phyloP scores from a whole-genome alignment of 768 basidiomycete species.

The Phlebiopsis flavidoalba region DNA sequence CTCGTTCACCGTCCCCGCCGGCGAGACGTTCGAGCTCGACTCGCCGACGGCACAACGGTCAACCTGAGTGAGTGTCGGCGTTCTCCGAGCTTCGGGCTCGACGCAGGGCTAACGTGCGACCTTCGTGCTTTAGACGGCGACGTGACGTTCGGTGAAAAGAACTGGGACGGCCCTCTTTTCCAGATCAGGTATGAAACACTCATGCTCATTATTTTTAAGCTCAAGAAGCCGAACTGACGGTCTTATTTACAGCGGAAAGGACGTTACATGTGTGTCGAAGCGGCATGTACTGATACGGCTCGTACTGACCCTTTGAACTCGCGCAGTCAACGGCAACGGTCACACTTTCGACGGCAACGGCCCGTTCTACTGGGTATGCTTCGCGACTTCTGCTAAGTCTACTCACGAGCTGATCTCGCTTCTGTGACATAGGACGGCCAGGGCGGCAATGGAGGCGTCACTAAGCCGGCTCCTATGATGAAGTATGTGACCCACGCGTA shows the following conservation, averaged over 20 bases:
- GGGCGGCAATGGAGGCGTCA: constrained; percentile 26
- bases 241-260: constrained; percentile 32
- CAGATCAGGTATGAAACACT: constrained; percentile 34
- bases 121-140: constrained; percentile 42
- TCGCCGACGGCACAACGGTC: constrained; percentile 48
- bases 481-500: constrained; percentile 18
- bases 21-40: constrained; percentile 41
- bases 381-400: background rate
- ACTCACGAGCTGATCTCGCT: background rate
- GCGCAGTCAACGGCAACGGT: constrained; percentile 35
- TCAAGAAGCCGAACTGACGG: background rate
- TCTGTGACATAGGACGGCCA: constrained; percentile 21
- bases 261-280: constrained; percentile 40
- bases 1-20: constrained; percentile 51
- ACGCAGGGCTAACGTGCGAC: background rate
- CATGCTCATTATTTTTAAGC: background rate
- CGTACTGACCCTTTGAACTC: background rate
- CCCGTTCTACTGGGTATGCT: constrained; percentile 36
- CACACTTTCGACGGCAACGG: constrained; percentile 38
- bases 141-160: constrained; percentile 46
- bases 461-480: constrained; percentile 36
- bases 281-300: background rate
- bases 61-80: constrained; percentile 43
- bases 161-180: constrained; percentile 53
- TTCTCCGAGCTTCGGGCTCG: background rate